Evolutionary conservation across 2,329 filamentous ascomycete species (phyloP).

Genomic region (Colletotrichum scovillei): DNA sequence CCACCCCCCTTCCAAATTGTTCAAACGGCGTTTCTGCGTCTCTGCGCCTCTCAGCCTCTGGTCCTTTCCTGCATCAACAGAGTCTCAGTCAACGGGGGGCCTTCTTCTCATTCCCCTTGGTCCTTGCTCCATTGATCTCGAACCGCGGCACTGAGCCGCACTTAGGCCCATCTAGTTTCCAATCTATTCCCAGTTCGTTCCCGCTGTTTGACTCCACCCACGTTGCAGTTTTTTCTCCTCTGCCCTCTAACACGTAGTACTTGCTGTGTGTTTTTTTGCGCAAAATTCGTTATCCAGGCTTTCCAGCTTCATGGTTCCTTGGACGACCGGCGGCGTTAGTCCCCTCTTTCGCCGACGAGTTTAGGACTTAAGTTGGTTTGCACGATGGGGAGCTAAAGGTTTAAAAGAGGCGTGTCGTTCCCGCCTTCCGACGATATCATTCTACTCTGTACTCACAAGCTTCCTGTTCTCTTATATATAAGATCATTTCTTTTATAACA

Average conservation of each 20-base stretch:
- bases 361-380: constrained; percentile 29
- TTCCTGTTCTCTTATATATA: not conserved
- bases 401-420: constrained; percentile 24
- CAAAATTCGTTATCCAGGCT: constrained; percentile 5
- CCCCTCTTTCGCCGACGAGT: constrained; percentile 24
- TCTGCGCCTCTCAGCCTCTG: too few species aligned
- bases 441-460: not conserved
- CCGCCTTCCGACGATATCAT: not conserved
- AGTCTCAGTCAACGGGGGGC: not conserved
- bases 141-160: constrained; percentile 30
- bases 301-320: constrained; percentile 21
- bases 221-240: constrained; percentile 8
- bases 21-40: not conserved
- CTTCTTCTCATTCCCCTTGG: not conserved
- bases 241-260: not conserved
- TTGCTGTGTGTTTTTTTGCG: not conserved
- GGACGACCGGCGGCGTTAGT: constrained; percentile 30
- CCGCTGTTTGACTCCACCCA: constrained; percentile 31
- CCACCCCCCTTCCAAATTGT: not conserved
- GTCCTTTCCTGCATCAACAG: not conserved
- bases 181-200: constrained; percentile 23
- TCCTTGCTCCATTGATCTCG: constrained; percentile 1
- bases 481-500: not conserved
- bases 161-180: constrained; percentile 12
- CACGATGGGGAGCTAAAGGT: constrained; percentile 5